Conservation (phyloP, 169 alveolate species). For the Cryptosporidium meleagridis region DNA sequence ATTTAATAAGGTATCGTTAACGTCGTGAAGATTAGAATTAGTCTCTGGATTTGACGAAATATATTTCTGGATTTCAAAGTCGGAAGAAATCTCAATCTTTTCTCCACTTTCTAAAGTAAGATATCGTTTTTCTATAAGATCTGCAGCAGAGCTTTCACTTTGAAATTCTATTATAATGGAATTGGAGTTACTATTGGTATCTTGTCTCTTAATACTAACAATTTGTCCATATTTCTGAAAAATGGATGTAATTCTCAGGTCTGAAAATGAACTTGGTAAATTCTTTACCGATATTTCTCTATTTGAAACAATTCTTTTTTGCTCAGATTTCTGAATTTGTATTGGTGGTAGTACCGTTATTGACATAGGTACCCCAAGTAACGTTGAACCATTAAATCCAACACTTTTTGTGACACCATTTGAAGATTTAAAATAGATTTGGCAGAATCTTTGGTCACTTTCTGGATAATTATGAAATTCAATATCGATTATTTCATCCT, state of each 20-base stretch:
- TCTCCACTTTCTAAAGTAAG: slow-evolving; percentile 15
- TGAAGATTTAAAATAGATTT: slow-evolving; percentile 50
- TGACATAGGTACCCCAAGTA: slow-evolving; percentile 71
- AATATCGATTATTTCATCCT: slow-evolving; percentile 28
- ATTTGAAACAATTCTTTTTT: slow-evolving; percentile 21
- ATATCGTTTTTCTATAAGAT: background rate
- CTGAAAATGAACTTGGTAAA: slow-evolving; percentile 16
- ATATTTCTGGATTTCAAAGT: background rate
- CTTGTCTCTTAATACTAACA: background rate
- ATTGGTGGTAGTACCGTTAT: slow-evolving; percentile 63
- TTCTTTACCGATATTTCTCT: slow-evolving; percentile 26
- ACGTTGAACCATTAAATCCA: slow-evolving; percentile 56
- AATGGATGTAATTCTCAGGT: background rate
- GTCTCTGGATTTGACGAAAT: background rate
- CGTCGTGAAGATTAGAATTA: background rate
- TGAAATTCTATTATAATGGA: slow-evolving; percentile 10
- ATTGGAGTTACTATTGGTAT: background rate
- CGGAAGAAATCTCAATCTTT: slow-evolving; percentile 29
- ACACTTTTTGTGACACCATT: slow-evolving; percentile 51
- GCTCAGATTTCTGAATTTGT: slow-evolving; percentile 18
- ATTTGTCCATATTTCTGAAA: slow-evolving; percentile 7
- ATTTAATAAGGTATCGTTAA: background rate
- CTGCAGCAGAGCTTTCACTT: slow-evolving; percentile 16
- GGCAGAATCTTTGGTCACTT: slow-evolving; percentile 64
- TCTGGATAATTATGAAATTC: slow-evolving; percentile 41